Evolutionary conservation across 2,329 filamentous ascomycete species (phyloP).

Genomic region (Leptographium procerum): DNA sequence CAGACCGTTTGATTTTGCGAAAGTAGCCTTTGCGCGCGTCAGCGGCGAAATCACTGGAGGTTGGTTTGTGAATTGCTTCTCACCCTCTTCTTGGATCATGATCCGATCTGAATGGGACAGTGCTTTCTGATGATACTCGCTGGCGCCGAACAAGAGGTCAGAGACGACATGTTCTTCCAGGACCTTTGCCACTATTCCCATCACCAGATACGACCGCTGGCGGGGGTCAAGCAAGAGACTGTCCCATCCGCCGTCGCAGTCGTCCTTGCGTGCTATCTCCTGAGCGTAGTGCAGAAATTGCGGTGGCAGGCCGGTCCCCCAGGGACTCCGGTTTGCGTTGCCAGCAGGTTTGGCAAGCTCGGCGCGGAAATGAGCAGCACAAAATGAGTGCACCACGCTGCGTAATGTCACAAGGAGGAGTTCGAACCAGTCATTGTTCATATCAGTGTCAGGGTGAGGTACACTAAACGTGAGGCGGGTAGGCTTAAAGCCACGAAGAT

Average conservation of each 20-base stretch:
- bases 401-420: conserved; percentile 19
- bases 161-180: conserved; percentile 27
- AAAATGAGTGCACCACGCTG: conserved; percentile 14
- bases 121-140: conserved; percentile 13
- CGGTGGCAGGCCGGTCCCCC: conserved; percentile 12
- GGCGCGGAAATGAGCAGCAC: conserved; percentile 17
- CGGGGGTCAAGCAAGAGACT: conserved; percentile 17
- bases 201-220: conserved; percentile 23
- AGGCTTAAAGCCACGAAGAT: conserved; percentile 12
- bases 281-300: conserved; percentile 24
- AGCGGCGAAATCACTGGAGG: not conserved
- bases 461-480: conserved; percentile 13
- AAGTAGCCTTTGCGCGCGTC: conserved; percentile 20
- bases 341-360: not conserved
- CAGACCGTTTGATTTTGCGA: conserved; percentile 22
- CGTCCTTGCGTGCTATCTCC: conserved; percentile 24
- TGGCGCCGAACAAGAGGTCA: conserved; percentile 28
- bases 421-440: conserved; percentile 17
- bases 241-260: conserved; percentile 22
- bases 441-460: conserved; percentile 10
- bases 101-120: conserved; percentile 20
- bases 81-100: conserved; percentile 23
- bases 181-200: conserved; percentile 25
- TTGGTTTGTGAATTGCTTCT: conserved; percentile 3
- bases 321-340: not conserved